Evolutionary conservation across 2,329 filamentous ascomycete species (phyloP), one percentile per base, ranked within the genome.

Genomic region (Periconia digitata): DNA sequence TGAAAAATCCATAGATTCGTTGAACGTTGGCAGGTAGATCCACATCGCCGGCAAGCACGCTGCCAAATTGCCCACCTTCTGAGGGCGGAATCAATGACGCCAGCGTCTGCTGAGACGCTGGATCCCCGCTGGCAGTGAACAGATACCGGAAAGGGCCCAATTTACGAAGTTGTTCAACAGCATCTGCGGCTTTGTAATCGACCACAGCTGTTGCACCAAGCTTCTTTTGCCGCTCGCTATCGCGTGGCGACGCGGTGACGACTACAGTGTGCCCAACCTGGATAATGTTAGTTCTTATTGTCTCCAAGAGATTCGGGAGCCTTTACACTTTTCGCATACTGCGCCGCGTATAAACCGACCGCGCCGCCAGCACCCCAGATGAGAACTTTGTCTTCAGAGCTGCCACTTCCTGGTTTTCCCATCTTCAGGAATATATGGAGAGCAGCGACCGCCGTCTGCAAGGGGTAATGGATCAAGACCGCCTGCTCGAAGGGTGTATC

Each of bases 311-410:
- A 17, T 23, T n/a, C 16, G 23, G 22, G 18, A 35, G 55, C 21
- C 15, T 57, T 49, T 40, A 61, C 61, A 40, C 49, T 54, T 35
- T 59, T 62, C 6, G 62, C 61, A 40, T 58, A 64, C 40, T 64
- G 58, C 0, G 59, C 58, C 13, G 59, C 62, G 54, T 64, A 62
- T 41, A 53, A 56, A 23, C 60, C 60, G 8, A 66, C 59, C 16
- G 61, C 60, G 16, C 62, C 63, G 6, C 63, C 59, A 43, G 62
- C 58, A 24, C 58, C 61, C 64, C 62, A 64, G 18, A 67, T 49
- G 3, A 64, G 47, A 2, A 64, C 59, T 40, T 56, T 63, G 18
- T 61, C 60, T 21, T 60, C 52, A 38, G n/a, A 39, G 40, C 40
- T 53, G 12, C 56, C 56, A 35, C 50, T 60, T 12, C 54, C 56